These are phyloP conservation scores for Alnus rubra DNA, from an alignment of 306 rosid species.

Conservation along the genomic window DNA sequence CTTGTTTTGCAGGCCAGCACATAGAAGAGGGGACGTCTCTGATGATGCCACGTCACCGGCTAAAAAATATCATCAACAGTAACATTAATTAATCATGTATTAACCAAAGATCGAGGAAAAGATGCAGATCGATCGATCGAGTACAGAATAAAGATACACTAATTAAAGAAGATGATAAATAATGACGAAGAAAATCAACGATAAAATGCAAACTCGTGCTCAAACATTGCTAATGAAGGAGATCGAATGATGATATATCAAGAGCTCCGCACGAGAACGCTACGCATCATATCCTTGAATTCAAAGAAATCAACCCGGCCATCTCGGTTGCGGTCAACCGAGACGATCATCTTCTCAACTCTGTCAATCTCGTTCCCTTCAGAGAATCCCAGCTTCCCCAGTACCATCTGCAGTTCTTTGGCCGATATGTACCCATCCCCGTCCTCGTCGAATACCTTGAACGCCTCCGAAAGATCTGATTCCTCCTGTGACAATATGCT, in stretches of 20 bases:
- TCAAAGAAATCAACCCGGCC: slow-evolving; percentile 83
- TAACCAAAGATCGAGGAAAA: too few relatives aligned
- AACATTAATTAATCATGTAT: too few relatives aligned
- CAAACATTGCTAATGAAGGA: too few relatives aligned
- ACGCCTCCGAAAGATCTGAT: slow-evolving; percentile 70
- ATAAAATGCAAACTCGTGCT: too few relatives aligned
- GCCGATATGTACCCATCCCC: slow-evolving; percentile 90
- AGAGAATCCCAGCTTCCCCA: slow-evolving; percentile 63
- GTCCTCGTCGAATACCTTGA: slow-evolving; percentile 84
- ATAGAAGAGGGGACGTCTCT: too few relatives aligned
- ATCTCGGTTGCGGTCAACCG: slow-evolving; percentile 70
- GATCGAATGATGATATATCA: not conserved
- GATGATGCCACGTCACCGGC: too few relatives aligned
- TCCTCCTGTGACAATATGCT: slow-evolving; percentile 43
- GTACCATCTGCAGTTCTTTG: slow-evolving; percentile 63
- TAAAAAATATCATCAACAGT: too few relatives aligned
- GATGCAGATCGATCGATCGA: too few relatives aligned
- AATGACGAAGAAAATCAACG: too few relatives aligned
- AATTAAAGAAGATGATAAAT: too few relatives aligned
- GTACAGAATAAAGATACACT: too few relatives aligned
- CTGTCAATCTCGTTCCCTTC: slow-evolving; percentile 66
- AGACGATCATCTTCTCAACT: slow-evolving; percentile 65
- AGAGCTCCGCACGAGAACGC: slow-evolving; percentile 30
- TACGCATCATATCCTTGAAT: slow-evolving; percentile 89
- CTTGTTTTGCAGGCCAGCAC: too few relatives aligned